Base-by-base conservation (phyloP, 495 filamentous ascomycete species). In the Collariella sp. region DNA sequence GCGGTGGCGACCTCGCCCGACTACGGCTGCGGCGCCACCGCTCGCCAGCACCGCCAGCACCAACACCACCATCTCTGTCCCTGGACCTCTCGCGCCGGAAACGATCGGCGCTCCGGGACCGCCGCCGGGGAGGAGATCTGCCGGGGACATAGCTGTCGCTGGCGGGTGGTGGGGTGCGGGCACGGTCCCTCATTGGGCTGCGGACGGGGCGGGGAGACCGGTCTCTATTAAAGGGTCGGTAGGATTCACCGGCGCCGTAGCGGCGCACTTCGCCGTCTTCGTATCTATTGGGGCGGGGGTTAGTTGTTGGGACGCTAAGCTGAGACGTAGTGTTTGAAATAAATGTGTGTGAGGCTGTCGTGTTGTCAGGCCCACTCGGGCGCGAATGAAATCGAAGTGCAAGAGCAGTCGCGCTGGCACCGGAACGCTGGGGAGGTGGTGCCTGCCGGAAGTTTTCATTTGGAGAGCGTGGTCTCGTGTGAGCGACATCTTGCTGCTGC, bases 241-340 rank as follows among this genome's bases (percentile, higher is more conserved):
- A 81, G 16, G 74, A 77, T 65, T 81, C 78, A 0, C 78, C 78
- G n/a, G 71, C 75, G 24, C 78, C 78, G 59, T 79, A 77, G 54
- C 71, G 71, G 38, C 75, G 70, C 18, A 79, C 77, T 61, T 79
- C 76, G 5, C 78, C 78, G 41, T 80, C 76, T 52, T 78, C 76
- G 60, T 76, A 77, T 52, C 73, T 76, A 50, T 6, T n/a, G 15
- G 41, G 19, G 3, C 11, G 29, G 7, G 1, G 20, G 56, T 66
- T 43, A 66, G 57, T 53, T 20, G 0, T 10, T 12, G 23, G 20
- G 33, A 33, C 33, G 18, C 12, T 36, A 24, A 15, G n/a, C 23
- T 46, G 35, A 49, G 41, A 35, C 22, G 26, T 22, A 34, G 19
- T 19, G 39, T 19, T 35, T 36, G 11, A 31, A 3, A 31, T 10